Conservation (phyloP, 805 yeast species). For the Saccharomycopsis oosterbeekiorum region DNA sequence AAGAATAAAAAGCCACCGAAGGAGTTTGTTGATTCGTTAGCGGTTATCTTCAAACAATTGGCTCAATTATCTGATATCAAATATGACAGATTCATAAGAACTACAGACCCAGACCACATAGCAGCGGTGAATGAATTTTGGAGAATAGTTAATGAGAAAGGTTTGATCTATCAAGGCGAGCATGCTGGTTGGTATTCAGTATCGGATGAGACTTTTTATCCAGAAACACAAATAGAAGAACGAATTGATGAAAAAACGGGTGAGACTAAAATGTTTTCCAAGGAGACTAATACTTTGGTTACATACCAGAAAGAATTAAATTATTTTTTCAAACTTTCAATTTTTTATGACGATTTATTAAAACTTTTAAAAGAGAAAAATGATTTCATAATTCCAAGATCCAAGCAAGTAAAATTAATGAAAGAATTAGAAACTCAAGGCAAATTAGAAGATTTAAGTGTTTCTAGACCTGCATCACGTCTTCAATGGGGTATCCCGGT, state of each 20-base stretch:
- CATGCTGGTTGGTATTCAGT: conserved; percentile 94
- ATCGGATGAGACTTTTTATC: conserved; percentile 89
- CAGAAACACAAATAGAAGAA: conserved; percentile 61
- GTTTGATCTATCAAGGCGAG: conserved; percentile 67
- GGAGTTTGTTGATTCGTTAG: conserved; percentile 60
- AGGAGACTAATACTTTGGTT: conserved; percentile 72
- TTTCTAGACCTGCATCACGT: conserved; percentile 74
- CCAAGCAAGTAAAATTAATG: conserved; percentile 44
- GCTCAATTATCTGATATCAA: conserved; percentile 49
- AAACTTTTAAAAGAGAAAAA: conserved; percentile 39
- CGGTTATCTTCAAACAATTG: conserved; percentile 51
- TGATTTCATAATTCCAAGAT: conserved; percentile 54
- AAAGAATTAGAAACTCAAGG: conserved; percentile 41
- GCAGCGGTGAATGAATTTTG: conserved; percentile 60
- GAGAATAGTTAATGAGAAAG: conserved; percentile 48
- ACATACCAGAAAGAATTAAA: conserved; percentile 68
- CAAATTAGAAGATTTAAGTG: conserved; percentile 59
- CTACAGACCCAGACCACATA: conserved; percentile 78
- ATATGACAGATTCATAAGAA: conserved; percentile 75
- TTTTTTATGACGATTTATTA: conserved; percentile 47
- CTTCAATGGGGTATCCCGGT: conserved; percentile 86
- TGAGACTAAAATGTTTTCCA: conserved; percentile 29
- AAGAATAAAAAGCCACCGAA: conserved; percentile 46
- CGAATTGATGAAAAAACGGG: conserved; percentile 23
- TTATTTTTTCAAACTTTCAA: conserved; percentile 70